phyloP scores from a whole-genome alignment of 352 stramenopile genomes.

The Pythium brachiatum region DNA sequence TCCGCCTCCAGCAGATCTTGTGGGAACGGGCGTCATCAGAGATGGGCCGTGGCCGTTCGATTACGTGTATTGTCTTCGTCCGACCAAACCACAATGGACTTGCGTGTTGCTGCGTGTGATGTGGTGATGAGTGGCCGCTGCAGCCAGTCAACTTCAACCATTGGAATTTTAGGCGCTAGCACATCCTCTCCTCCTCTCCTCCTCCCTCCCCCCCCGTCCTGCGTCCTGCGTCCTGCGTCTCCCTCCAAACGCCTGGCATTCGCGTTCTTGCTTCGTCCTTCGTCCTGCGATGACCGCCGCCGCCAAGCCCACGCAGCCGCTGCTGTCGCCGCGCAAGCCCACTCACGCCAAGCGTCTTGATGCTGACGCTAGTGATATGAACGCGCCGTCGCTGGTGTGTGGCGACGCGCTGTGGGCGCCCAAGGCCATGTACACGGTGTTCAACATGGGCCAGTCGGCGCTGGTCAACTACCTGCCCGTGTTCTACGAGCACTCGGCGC shows the following conservation, averaged over 20 bases:
- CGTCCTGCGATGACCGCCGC: not conserved
- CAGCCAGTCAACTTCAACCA: not conserved
- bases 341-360: not conserved
- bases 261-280: not conserved
- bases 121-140: not conserved
- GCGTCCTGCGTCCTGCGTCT: not conserved
- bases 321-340: constrained; percentile 3
- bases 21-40: constrained; percentile 1
- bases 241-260: not conserved
- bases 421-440: constrained; percentile 80
- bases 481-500: constrained; percentile 63
- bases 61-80: not conserved
- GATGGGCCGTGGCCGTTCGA: not conserved
- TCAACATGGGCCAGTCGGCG: constrained; percentile 57
- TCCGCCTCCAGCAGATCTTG: not conserved
- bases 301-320: constrained; percentile 3
- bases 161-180: not conserved
- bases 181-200: not conserved
- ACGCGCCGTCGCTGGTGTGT: constrained; percentile 16
- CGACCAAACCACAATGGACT: not conserved
- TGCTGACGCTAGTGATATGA: not conserved
- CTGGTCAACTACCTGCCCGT: constrained; percentile 76
- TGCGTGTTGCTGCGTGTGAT: no score
- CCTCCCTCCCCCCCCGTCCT: not conserved
- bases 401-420: constrained; percentile 46